These are phyloP conservation scores for Pseudonectria buxi DNA, from an alignment of 2,329 filamentous ascomycete genomes.

Conservation along the genomic window DNA sequence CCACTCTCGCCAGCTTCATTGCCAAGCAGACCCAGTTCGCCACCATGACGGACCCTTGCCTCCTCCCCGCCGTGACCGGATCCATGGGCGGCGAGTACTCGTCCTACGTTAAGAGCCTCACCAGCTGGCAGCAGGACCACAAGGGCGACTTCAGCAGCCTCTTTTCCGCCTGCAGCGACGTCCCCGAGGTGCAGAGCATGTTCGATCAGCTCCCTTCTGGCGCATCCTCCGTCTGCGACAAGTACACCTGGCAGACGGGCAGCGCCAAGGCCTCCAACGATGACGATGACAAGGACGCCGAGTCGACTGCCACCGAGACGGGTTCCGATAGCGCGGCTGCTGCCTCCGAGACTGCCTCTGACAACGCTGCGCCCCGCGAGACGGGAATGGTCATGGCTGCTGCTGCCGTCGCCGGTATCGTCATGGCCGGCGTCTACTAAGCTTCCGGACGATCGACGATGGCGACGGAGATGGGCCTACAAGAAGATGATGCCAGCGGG, in stretches of 20 bases:
- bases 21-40: constrained; percentile 11
- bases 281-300: background rate
- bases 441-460: too few relatives aligned
- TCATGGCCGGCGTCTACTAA: too few relatives aligned
- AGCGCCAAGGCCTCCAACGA: constrained; percentile 5
- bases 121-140: constrained; percentile 17
- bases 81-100: constrained; percentile 20
- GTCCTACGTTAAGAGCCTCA: constrained; percentile 14
- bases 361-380: too few relatives aligned
- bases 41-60: constrained; percentile 17
- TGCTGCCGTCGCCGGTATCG: too few relatives aligned
- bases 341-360: too few relatives aligned
- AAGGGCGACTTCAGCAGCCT: constrained; percentile 12
- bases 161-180: constrained; percentile 22
- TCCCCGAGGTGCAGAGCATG: constrained; percentile 13
- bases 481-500: too few relatives aligned
- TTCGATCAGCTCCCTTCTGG: constrained; percentile 3
- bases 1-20: constrained; percentile 14
- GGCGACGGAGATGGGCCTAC: too few relatives aligned
- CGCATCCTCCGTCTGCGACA: constrained; percentile 4
- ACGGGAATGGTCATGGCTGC: too few relatives aligned
- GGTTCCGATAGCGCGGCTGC: too few relatives aligned
- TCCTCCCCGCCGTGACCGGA: constrained; percentile 21
- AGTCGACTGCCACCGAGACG: too few relatives aligned
- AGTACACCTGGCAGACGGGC: constrained; percentile 7